Base-by-base conservation (phyloP, 345 rosid genomes). In the Acer saccharum region DNA sequence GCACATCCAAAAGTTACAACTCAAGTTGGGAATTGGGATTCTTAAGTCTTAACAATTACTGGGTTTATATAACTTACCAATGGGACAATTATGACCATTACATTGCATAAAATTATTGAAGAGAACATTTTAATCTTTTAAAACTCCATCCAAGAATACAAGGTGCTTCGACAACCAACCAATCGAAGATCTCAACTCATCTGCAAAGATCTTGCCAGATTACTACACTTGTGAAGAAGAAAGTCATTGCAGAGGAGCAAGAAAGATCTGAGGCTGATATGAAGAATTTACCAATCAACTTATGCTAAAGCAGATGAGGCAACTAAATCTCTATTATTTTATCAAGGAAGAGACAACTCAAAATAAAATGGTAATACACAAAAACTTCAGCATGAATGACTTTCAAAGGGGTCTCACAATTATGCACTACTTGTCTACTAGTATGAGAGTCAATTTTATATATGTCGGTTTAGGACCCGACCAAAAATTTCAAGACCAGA, bases 221-320 rank as follows among this genome's bases (percentile, higher is more conserved):
- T 96, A 92, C 80, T 91, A 89, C 97, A 35, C 39, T 50, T 89
- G 86, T 25, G 99, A 95, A 80, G 72, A 93, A 82, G 86, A 93
- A 86, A 87, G 94, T 93, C 71, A 76, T 90, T 80, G 92, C 81
- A 78, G 91, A 91, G 79, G 95, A 93, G 78, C 91, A 86, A 81
- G 97, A 91, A 80, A 87, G 89, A 83, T 80, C 85, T 6, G 98
- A 91, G 85, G 88, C 89, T 44, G 97, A 93, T 90, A 74, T 81
- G 98, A 65, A 90, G 9, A 7, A 43, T 43, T 90, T 35, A 35
- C 77, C 88, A 88, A 71, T 54, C 87, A 67, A 98, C 97, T 58
- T 82, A 77, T 55, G 90, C 93, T 75, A 95, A 95, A 86, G 97
- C 98, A 76, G 93, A 87, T 41, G 97, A 93, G 85, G 97, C 98